phyloP scores from a whole-genome alignment of 805 yeast genomes.

The Candida yuanshanica region DNA sequence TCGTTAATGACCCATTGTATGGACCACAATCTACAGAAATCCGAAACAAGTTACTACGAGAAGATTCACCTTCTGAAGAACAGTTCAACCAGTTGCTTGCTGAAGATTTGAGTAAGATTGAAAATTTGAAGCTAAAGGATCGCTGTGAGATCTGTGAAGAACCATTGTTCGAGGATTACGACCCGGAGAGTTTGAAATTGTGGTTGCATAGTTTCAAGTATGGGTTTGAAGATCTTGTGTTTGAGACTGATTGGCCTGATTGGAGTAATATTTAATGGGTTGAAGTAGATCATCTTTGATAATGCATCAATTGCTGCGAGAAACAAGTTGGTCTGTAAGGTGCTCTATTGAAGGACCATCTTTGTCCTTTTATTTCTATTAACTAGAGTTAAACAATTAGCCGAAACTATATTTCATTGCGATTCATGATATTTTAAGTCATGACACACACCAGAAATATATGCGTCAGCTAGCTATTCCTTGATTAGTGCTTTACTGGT shows the following conservation, averaged over 20 bases:
- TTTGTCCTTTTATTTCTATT: too few species aligned
- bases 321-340: too few species aligned
- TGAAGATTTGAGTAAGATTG: conserved; percentile 11
- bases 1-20: conserved; percentile 83
- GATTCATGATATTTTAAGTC: too few species aligned
- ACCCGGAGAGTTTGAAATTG: conserved; percentile 11
- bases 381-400: too few species aligned
- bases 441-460: too few species aligned
- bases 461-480: too few species aligned
- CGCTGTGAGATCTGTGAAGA: conserved; percentile 19
- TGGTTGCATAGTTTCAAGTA: conserved; percentile 23
- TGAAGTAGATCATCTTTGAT: neutral
- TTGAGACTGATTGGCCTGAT: conserved; percentile 15
- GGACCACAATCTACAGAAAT: conserved; percentile 14
- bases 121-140: conserved; percentile 31
- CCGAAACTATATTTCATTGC: too few species aligned
- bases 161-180: conserved; percentile 11
- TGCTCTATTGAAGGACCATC: too few species aligned
- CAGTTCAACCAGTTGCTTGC: conserved; percentile 10
- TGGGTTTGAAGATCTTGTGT: conserved; percentile 12
- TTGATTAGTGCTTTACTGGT: too few species aligned
- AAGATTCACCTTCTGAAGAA: conserved; percentile 5
- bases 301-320: too few species aligned
- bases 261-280: conserved; percentile 17
- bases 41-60: conserved; percentile 9